These are phyloP conservation scores for Pichia deserticola DNA, from an alignment of 805 yeast genomes.

Conservation along the genomic window DNA sequence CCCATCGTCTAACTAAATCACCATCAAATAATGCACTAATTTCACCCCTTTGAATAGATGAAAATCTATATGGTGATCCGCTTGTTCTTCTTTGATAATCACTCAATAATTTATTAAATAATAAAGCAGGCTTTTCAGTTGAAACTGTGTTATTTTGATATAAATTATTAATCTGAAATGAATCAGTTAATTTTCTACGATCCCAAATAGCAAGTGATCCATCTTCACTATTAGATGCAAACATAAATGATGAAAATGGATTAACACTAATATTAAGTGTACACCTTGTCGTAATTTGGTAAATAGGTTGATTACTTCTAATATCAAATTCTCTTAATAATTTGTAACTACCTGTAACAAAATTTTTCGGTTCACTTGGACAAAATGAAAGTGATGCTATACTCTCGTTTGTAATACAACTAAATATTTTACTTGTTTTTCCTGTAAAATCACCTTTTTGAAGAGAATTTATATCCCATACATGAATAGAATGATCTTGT, in stretches of 20 bases:
- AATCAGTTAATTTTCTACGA: slow-evolving; percentile 45
- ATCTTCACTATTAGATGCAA: slow-evolving; percentile 74
- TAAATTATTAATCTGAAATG: slow-evolving; percentile 9
- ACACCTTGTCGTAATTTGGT: slow-evolving; percentile 70
- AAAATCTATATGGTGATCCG: slow-evolving; percentile 62
- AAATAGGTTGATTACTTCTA: slow-evolving; percentile 54
- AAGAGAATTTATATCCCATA: slow-evolving; percentile 55
- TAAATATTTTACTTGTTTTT: slow-evolving; percentile 38
- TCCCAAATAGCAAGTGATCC: slow-evolving; percentile 84
- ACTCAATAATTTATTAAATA: slow-evolving; percentile 53
- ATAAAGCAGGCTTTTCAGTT: slow-evolving; percentile 46
- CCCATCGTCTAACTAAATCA: slow-evolving; percentile 72
- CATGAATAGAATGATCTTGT: slow-evolving; percentile 65
- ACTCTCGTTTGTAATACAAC: slow-evolving; percentile 67
- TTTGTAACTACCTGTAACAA: slow-evolving; percentile 72
- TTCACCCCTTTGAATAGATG: slow-evolving; percentile 59
- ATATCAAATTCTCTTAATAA: slow-evolving; percentile 71
- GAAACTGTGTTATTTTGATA: slow-evolving; percentile 14
- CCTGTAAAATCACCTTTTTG: slow-evolving; percentile 43
- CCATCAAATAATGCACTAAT: slow-evolving; percentile 77
- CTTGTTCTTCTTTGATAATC: slow-evolving; percentile 52
- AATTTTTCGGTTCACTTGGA: slow-evolving; percentile 44
- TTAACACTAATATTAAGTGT: slow-evolving; percentile 62
- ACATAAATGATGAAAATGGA: slow-evolving; percentile 57
- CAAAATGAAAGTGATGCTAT: slow-evolving; percentile 62